Evolutionary conservation across 2,329 filamentous ascomycete species (phyloP).

Genomic region (Acrocalymma vagum): DNA sequence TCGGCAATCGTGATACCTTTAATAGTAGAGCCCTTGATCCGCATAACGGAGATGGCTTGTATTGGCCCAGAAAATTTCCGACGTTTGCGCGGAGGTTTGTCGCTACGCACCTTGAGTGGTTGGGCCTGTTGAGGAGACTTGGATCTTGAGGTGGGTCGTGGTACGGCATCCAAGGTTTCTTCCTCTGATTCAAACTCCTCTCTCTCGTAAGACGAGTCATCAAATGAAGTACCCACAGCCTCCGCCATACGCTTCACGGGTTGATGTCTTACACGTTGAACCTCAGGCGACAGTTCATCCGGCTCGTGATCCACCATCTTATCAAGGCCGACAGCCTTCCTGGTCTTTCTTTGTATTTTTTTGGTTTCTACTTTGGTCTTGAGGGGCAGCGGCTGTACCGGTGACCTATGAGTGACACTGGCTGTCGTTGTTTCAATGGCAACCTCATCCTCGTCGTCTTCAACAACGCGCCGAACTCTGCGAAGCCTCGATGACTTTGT

Average conservation of each 20-base stretch:
- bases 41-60: constrained; percentile 44
- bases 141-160: constrained; percentile 16
- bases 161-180: constrained; percentile 12
- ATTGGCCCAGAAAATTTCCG: constrained; percentile 37
- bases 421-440: constrained; percentile 1
- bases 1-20: constrained; percentile 59
- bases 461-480: constrained; percentile 9
- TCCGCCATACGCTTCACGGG: constrained; percentile 9
- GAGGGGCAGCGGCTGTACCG: no score
- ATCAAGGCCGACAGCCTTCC: constrained; percentile 1
- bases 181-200: constrained; percentile 26
- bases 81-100: constrained; percentile 37
- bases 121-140: constrained; percentile 20
- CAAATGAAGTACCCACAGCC: constrained; percentile 21
- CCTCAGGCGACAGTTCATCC: constrained; percentile 32
- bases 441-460: constrained; percentile 1
- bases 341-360: constrained; percentile 12
- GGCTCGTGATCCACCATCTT: constrained; percentile 12
- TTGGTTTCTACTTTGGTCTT: constrained; percentile 23
- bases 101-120: constrained; percentile 17
- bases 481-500: constrained; percentile 11
- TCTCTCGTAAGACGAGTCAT: constrained; percentile 24
- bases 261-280: constrained; percentile 9
- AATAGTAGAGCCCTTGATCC: constrained; percentile 46
- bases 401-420: no score